Evolutionary conservation across 2,329 filamentous ascomycete species (phyloP).

Genomic region (Alternaria sp.): DNA sequence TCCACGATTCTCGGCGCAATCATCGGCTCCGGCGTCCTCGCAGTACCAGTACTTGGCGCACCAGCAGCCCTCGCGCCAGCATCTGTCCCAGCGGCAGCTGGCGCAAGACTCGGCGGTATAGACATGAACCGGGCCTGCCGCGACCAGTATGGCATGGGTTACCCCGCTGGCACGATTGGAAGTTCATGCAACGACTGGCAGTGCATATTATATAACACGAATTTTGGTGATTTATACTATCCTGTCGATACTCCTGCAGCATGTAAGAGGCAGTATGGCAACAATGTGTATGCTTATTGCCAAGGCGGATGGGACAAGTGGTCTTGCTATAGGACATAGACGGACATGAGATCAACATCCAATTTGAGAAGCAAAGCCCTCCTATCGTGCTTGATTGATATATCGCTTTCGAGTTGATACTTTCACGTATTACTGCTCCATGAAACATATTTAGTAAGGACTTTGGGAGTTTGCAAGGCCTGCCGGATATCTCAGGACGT

Average conservation of each 20-base stretch:
- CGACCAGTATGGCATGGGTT: neutral
- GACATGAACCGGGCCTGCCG: neutral
- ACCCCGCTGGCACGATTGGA: neutral
- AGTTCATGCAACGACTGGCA: neutral
- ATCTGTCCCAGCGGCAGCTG: neutral
- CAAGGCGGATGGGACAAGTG: neutral
- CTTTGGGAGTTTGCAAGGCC: too few relatives aligned
- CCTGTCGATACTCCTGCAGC: neutral
- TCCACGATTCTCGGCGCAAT: neutral
- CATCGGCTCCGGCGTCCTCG: neutral
- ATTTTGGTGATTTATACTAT: neutral
- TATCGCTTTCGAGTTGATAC: neutral
- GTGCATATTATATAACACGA: neutral
- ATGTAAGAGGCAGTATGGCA: neutral
- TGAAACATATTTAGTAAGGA: neutral
- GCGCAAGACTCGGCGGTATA: neutral
- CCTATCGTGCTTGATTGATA: neutral
- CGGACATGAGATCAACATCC: neutral
- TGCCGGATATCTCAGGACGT: too few relatives aligned
- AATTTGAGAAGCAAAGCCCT: neutral
- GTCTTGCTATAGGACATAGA: conserved; percentile 1
- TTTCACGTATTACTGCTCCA: neutral
- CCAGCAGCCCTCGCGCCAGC: neutral
- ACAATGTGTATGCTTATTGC: neutral
- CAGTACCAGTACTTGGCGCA: neutral